These are phyloP conservation scores for Rubus parviflorus DNA, from an alignment of 306 rosid genomes.

Conservation along the genomic window DNA sequence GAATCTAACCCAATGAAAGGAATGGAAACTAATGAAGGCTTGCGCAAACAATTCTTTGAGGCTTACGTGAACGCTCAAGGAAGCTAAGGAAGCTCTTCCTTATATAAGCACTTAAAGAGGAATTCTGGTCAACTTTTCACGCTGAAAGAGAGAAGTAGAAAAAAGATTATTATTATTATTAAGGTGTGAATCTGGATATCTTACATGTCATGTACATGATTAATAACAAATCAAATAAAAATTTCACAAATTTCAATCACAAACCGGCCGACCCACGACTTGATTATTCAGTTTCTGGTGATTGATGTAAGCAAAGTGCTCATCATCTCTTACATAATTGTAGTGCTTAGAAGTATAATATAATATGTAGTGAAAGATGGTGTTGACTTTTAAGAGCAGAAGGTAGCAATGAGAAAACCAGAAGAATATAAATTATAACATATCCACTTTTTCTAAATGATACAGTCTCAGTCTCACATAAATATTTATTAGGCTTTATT, in stretches of 20 bases:
- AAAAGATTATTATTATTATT: slow-evolving; percentile 9
- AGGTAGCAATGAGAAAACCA: slow-evolving; percentile 28
- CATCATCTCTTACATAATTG: slow-evolving; percentile 21
- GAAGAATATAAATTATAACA: slow-evolving; percentile 7
- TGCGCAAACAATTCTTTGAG: slow-evolving; percentile 22
- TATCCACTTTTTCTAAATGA: neutral
- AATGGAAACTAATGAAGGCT: slow-evolving; percentile 24
- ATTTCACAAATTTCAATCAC: slow-evolving; percentile 25
- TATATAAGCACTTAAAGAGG: slow-evolving; percentile 38
- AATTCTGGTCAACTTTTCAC: slow-evolving; percentile 50
- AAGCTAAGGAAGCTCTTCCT: slow-evolving; percentile 29
- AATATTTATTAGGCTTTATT: neutral
- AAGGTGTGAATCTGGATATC: slow-evolving; percentile 34
- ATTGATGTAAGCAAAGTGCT: slow-evolving; percentile 27
- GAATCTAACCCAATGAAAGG: slow-evolving; percentile 40
- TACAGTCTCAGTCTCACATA: neutral
- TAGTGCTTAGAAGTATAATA: slow-evolving; percentile 4
- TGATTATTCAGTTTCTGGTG: slow-evolving; percentile 21
- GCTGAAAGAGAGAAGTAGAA: slow-evolving; percentile 37
- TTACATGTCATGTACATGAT: slow-evolving; percentile 27
- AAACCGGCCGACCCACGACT: slow-evolving; percentile 9
- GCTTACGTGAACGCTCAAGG: slow-evolving; percentile 29
- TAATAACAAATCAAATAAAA: slow-evolving; percentile 14
- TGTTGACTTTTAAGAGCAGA: slow-evolving; percentile 30
- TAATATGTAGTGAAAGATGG: slow-evolving; percentile 23